A percentile compares a stretch with the other conserved stretches of the same genome.
Evolutionary conservation across 2,329 filamentous ascomycete species (phyloP).

Genomic region (Leptosphaerulina australis): DNA sequence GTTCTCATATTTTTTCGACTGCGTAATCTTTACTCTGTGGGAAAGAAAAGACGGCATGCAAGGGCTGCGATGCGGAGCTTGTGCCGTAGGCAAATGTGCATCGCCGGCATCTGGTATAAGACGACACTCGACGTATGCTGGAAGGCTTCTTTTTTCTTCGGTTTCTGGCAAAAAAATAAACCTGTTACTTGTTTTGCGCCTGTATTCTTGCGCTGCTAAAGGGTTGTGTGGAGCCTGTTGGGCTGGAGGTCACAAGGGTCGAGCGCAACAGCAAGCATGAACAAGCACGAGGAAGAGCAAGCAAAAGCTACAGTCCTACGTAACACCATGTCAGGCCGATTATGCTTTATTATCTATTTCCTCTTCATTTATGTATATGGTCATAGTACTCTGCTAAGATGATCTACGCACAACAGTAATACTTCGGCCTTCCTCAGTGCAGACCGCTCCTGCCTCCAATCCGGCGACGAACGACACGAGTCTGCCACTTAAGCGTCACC

Average conservation of each 20-base stretch:
- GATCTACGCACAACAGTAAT: conserved; percentile 34
- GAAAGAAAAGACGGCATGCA: not conserved
- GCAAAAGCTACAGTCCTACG: not conserved
- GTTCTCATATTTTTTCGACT: not conserved
- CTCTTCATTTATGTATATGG: not conserved
- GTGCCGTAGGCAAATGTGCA: not conserved
- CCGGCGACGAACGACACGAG: conserved; percentile 21
- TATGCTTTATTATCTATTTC: not conserved
- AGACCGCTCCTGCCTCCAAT: conserved; percentile 26
- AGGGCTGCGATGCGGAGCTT: not conserved
- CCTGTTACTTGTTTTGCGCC: not conserved
- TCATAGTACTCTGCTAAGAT: conserved; percentile 29
- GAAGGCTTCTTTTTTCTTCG: not conserved
- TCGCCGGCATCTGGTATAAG: not conserved
- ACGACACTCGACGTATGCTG: not conserved
- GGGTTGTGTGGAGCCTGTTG: not conserved
- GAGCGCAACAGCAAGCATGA: conserved; percentile 1
- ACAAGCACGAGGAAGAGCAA: conserved; percentile 7
- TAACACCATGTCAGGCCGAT: not conserved
- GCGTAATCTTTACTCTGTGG: not conserved
- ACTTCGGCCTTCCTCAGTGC: conserved; percentile 27
- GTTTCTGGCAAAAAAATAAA: not conserved
- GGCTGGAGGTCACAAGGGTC: not conserved
- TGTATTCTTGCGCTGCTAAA: not conserved
- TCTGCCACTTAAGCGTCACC: conserved; percentile 26